A percentile compares a stretch with the other conserved stretches of the same genome.
phyloP scores from a whole-genome alignment of 2,329 filamentous ascomycete species.

The Chrysoporthe austroafricana region DNA sequence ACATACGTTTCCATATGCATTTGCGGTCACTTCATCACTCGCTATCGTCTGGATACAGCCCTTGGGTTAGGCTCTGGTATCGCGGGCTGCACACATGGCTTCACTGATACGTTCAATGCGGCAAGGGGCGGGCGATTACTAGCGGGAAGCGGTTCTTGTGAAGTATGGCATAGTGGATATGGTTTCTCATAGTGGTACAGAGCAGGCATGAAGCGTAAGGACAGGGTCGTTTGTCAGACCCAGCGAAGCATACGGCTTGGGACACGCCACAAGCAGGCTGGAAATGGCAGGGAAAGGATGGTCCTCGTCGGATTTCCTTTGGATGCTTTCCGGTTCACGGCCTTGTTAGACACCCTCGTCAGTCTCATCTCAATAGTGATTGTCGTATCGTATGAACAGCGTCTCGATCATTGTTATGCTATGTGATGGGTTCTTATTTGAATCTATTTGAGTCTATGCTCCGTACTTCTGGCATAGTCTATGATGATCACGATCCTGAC shows the following conservation, averaged over 20 bases:
- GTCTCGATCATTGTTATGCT: no score
- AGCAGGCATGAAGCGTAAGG: not conserved
- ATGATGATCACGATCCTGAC: no score
- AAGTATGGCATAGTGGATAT: not conserved
- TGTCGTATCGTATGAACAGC: not conserved
- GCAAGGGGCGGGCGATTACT: not conserved
- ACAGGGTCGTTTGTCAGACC: not conserved
- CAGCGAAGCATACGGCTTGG: not conserved
- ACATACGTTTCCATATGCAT: not conserved
- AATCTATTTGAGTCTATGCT: no score
- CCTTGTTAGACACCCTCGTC: not conserved
- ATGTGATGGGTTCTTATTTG: no score
- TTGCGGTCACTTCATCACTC: not conserved
- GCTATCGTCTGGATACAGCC: not conserved
- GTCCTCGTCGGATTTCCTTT: not conserved
- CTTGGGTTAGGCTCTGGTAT: not conserved
- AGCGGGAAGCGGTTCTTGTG: not conserved
- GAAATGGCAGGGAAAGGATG: not conserved
- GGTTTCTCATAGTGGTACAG: not conserved
- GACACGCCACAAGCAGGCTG: not conserved
- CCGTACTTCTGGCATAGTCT: no score
- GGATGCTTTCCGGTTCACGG: not conserved
- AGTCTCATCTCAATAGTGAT: not conserved
- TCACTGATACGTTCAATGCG: not conserved
- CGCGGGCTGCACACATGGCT: not conserved